These are phyloP conservation scores for Trametes sp. DNA, from an alignment of 1,284 basidiomycete species.

Conservation along the genomic window DNA sequence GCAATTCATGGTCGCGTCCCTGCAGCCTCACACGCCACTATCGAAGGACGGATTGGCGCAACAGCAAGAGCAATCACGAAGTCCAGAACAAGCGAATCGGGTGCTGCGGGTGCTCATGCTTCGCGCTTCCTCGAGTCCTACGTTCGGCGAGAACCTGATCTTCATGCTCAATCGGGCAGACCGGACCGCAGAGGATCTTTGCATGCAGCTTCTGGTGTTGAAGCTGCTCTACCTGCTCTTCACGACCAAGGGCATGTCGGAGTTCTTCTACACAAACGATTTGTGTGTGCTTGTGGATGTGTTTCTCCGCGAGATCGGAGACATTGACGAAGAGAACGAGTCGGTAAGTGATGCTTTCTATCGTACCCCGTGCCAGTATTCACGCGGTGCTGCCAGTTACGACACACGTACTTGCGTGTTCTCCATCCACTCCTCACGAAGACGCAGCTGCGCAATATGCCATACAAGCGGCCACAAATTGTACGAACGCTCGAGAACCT, in stretches of 20 bases:
- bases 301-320: conserved; percentile 90
- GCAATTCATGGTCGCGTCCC: conserved; percentile 93
- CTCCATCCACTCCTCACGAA: conserved; percentile 94
- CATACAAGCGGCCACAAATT: conserved; percentile 94
- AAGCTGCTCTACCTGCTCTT: conserved; percentile 97
- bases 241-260: conserved; percentile 91
- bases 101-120: conserved; percentile 86
- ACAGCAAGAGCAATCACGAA: conserved; percentile 34
- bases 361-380: background rate
- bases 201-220: conserved; percentile 93
- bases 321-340: conserved; percentile 93
- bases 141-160: conserved; percentile 98
- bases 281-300: conserved; percentile 96
- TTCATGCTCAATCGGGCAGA: conserved; percentile 98
- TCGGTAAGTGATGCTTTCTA: conserved; percentile 65
- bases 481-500: conserved; percentile 85
- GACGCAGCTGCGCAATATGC: conserved; percentile 86
- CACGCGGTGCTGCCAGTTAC: conserved; percentile 61
- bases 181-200: conserved; percentile 87
- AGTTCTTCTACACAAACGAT: conserved; percentile 99
- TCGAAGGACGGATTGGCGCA: conserved; percentile 25
- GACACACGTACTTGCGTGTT: conserved; percentile 97
- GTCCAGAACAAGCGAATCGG: conserved; percentile 67
- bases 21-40: conserved; percentile 44
- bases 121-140: conserved; percentile 86